Percentiles rank a stretch among this genome's conserved stretches.
These are phyloP conservation scores for Phaeolepiota aurea DNA, from an alignment of 768 basidiomycete species.

Conservation along the genomic window DNA sequence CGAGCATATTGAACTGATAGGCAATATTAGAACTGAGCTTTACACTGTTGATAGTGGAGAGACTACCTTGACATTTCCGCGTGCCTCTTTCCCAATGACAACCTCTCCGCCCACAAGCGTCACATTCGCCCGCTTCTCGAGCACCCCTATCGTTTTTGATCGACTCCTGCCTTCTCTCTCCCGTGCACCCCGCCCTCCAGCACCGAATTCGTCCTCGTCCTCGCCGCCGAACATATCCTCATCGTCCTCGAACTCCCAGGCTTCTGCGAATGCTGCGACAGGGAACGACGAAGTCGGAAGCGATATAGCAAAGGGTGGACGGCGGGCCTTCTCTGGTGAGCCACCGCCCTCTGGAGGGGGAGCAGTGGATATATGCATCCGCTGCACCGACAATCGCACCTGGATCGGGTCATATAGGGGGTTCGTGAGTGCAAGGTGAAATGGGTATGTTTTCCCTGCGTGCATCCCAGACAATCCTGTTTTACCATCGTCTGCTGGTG, in stretches of 20 bases:
- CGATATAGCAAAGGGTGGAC: slow-evolving; percentile 72
- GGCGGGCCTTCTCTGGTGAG: slow-evolving; percentile 45
- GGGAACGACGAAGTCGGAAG: slow-evolving; percentile 74
- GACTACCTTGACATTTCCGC: slow-evolving; percentile 72
- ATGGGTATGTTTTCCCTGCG: slow-evolving; percentile 77
- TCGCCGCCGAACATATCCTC: slow-evolving; percentile 74
- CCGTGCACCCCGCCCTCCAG: slow-evolving; percentile 30
- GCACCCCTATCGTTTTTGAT: slow-evolving; percentile 62
- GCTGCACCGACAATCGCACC: slow-evolving; percentile 77
- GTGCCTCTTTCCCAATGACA: slow-evolving; percentile 71
- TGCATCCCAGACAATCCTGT: slow-evolving; percentile 37
- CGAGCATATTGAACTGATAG: slow-evolving; percentile 83
- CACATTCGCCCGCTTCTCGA: slow-evolving; percentile 86
- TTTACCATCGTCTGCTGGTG: slow-evolving; percentile 29
- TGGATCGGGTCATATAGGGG: slow-evolving; percentile 94
- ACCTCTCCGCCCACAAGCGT: slow-evolving; percentile 88
- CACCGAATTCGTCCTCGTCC: slow-evolving; percentile 43
- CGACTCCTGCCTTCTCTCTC: slow-evolving; percentile 40
- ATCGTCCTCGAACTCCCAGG: slow-evolving; percentile 97
- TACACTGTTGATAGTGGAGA: slow-evolving; percentile 2
- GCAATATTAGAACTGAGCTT: slow-evolving; percentile 2
- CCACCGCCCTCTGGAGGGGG: slow-evolving; percentile 24
- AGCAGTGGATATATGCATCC: slow-evolving; percentile 44
- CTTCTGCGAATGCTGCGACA: slow-evolving; percentile 88
- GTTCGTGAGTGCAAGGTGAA: slow-evolving; percentile 88